Conservation (phyloP, 306 rosid genomes). For the Luffa aegyptiaca region DNA sequence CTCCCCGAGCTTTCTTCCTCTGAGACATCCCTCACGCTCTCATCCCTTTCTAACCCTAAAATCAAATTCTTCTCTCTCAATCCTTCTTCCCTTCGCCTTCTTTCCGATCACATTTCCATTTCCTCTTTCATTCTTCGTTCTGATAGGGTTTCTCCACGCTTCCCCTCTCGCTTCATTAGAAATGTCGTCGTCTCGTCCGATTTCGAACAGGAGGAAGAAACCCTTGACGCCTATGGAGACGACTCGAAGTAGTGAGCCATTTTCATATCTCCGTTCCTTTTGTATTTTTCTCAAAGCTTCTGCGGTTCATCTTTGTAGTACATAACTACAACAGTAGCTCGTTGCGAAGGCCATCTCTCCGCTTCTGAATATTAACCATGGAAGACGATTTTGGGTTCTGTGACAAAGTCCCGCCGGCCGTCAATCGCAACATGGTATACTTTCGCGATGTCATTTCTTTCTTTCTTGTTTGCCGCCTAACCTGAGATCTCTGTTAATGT, state of each 20-base stretch:
- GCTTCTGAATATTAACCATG: constrained; percentile 22
- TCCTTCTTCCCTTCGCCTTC: constrained; percentile 16
- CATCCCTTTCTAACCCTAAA: too few relatives aligned
- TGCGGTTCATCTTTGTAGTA: too few relatives aligned
- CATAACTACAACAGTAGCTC: too few relatives aligned
- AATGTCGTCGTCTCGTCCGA: constrained; percentile 51
- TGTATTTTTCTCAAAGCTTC: constrained; percentile 2
- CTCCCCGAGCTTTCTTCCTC: too few relatives aligned
- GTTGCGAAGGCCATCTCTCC: too few relatives aligned
- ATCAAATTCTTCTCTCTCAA: too few relatives aligned
- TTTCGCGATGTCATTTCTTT: not conserved
- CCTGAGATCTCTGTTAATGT: not conserved
- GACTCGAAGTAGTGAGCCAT: too few relatives aligned
- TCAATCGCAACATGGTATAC: constrained; percentile 30
- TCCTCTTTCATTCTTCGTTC: constrained; percentile 32
- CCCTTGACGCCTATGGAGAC: constrained; percentile 19
- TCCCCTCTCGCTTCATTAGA: constrained; percentile 32
- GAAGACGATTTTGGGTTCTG: constrained; percentile 25
- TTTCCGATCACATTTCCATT: constrained; percentile 31
- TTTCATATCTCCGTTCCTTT: too few relatives aligned
- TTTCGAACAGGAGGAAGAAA: constrained; percentile 56
- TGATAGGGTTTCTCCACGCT: not conserved
- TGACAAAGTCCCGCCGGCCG: constrained; percentile 30
- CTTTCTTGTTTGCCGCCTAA: not conserved
- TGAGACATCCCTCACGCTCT: too few relatives aligned